Base-by-base conservation (phyloP, 1,139 yeast species). In the Pneumocystis sp. region DNA sequence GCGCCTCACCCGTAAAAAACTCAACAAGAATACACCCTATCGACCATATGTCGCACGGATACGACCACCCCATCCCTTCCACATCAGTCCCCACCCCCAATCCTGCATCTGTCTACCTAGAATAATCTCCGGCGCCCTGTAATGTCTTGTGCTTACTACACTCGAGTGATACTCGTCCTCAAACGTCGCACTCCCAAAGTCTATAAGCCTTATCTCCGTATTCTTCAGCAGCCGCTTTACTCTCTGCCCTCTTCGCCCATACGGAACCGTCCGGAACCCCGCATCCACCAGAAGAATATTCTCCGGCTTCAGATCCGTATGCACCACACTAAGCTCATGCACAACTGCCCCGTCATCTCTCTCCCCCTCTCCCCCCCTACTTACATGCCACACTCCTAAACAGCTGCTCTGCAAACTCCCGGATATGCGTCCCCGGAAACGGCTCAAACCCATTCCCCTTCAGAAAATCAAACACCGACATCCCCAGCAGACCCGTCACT, bases 1-100 rank as follows among this genome's bases (percentile, higher is more conserved):
- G 77, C 0, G 97, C 96, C 71, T 89, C 96, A n/a, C 98, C 99
- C 40, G 95, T 89, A 64, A 89, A 85, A 64, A 95, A 77, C 76
- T 95, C 98, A 15, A 90, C 91, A 61, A 95, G 77, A 19, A 95
- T 90, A 74, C 98, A 91, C 0, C 97, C 99, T 66, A 93, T 81
- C 0, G 96, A 89, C 99, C 98, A 95, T 77, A 93, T 79, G 75
- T 95, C 99, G 75, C 98, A 93, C 0, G 98, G 96, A 42, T 81
- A 86, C 3, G 96, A 87, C 81, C 98, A 95, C 56, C 97, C 97
- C 45, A 84, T 81, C 0, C 97, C 97, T 50, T 50, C 10, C 2
- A 25, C 21, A 12, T 50, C 25, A 50, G 15, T 25, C 3, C 21
- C 31, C 12, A 12, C 2, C n/a, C 21, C 12, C 21, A 21, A 12